Evolutionary conservation across 257 asterid genomes (phyloP).

Genomic region (Solanum stenotomum): DNA sequence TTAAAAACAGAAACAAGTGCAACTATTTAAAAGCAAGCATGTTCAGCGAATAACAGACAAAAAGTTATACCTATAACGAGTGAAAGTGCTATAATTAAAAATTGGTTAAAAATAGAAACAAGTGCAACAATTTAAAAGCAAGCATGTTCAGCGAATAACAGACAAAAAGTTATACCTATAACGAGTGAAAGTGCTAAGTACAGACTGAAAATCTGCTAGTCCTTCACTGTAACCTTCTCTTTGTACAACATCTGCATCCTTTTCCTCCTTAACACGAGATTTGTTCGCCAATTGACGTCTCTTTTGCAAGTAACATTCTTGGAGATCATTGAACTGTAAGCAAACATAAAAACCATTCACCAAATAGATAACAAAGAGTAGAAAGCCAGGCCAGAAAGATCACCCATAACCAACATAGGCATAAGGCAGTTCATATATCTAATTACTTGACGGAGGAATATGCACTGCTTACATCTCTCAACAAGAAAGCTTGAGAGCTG

Average conservation of each 20-base stretch:
- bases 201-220: constrained; percentile 74
- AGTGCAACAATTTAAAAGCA: constrained; percentile 7
- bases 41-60: too few species aligned
- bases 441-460: neutral
- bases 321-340: constrained; percentile 73
- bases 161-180: constrained; percentile 43
- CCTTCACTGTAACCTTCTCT: constrained; percentile 76
- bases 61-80: too few species aligned
- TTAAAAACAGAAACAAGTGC: neutral
- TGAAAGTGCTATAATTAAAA: neutral
- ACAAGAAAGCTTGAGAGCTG: neutral
- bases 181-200: constrained; percentile 66
- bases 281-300: constrained; percentile 47
- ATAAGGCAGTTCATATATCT: neutral
- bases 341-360: constrained; percentile 10
- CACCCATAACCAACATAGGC: neutral
- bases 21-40: too few species aligned
- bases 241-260: constrained; percentile 16
- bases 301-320: constrained; percentile 77
- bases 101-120: neutral
- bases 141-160: neutral
- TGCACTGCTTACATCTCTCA: neutral
- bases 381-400: neutral
- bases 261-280: constrained; percentile 27
- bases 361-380: constrained; percentile 3